Conservation (phyloP, 441 rosid genomes). For the Croton setiger region DNA sequence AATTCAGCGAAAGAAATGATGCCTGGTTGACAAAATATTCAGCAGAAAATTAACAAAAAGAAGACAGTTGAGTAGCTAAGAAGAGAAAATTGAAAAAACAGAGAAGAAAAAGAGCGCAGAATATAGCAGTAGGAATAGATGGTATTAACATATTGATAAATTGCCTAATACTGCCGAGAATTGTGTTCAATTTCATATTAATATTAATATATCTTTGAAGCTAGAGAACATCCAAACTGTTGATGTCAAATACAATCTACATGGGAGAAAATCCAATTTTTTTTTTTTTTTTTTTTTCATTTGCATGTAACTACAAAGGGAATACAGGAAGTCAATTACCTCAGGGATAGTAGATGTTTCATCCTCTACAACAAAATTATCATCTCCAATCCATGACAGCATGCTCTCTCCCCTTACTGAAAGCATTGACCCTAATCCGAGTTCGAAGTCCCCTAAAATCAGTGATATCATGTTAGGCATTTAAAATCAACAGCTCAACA, state of each 20-base stretch:
- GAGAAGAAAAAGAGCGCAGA: neutral
- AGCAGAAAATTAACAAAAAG: neutral
- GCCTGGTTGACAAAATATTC: slow-evolving; percentile 35
- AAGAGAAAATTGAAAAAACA: neutral
- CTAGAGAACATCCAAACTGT: neutral
- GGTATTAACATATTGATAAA: neutral
- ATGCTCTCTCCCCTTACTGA: slow-evolving; percentile 66
- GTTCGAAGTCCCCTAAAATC: slow-evolving; percentile 47
- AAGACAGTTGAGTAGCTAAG: neutral
- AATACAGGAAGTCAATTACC: slow-evolving; percentile 35
- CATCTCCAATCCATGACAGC: slow-evolving; percentile 63
- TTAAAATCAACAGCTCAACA: slow-evolving; percentile 8
- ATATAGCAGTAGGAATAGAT: neutral
- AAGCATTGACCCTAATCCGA: slow-evolving; percentile 54
- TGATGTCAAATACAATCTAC: neutral
- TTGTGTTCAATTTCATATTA: neutral
- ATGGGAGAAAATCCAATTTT: too few species aligned
- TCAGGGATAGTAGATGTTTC: slow-evolving; percentile 42
- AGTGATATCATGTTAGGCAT: neutral
- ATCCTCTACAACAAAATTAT: slow-evolving; percentile 64
- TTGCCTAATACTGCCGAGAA: neutral
- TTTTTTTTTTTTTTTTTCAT: too few species aligned
- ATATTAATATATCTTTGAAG: too few species aligned
- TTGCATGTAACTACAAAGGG: neutral
- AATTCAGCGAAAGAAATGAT: slow-evolving; percentile 59